phyloP scores from a whole-genome alignment of 257 asterid species.

The Ajuga chamaepitys region DNA sequence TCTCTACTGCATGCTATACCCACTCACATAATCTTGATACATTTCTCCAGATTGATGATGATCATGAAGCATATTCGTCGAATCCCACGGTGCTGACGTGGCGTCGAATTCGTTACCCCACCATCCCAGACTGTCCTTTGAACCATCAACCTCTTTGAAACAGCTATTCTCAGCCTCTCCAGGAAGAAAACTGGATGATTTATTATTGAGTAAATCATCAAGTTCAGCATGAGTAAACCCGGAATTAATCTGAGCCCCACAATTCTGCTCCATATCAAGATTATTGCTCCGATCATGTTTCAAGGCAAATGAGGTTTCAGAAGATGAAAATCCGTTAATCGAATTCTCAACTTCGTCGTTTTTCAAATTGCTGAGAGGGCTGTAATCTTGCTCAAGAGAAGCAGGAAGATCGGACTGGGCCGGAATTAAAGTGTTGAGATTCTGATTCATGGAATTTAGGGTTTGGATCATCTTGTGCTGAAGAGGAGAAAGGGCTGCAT shows the following conservation, averaged over 20 bases:
- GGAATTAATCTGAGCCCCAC: constrained; percentile 16
- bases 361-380: constrained; percentile 14
- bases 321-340: constrained; percentile 18
- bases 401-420: neutral
- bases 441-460: constrained; percentile 27
- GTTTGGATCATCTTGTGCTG: constrained; percentile 50
- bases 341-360: constrained; percentile 6
- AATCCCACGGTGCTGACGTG: constrained; percentile 53
- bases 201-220: constrained; percentile 36
- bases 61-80: constrained; percentile 26
- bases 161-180: constrained; percentile 36
- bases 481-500: constrained; percentile 41
- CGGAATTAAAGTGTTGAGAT: constrained; percentile 4
- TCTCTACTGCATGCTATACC: constrained; percentile 31
- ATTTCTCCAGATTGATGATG: constrained; percentile 37
- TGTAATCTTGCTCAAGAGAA: constrained; percentile 22
- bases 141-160: constrained; percentile 34
- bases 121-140: constrained; percentile 43
- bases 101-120: constrained; percentile 64
- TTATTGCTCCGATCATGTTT: neutral
- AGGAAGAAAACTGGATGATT: constrained; percentile 17
- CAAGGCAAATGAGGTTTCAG: constrained; percentile 15
- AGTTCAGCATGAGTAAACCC: constrained; percentile 47
- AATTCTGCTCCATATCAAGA: constrained; percentile 13
- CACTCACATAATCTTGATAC: constrained; percentile 41